These are phyloP conservation scores for Gnaphalium uliginosum DNA, from an alignment of 129 eudicot species.

Conservation along the genomic window DNA sequence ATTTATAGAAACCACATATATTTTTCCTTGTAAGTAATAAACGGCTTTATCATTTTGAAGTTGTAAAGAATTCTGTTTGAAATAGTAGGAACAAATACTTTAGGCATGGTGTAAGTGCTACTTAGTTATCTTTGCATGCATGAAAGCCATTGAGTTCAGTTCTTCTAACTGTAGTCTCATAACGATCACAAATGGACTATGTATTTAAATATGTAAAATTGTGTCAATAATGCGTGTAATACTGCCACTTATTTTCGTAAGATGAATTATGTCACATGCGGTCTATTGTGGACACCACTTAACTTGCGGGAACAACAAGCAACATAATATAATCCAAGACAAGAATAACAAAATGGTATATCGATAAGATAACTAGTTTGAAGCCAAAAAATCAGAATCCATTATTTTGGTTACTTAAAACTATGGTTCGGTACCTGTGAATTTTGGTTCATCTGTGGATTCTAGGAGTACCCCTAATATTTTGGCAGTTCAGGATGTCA, in stretches of 20 bases:
- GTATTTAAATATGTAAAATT: neutral
- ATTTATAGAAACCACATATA: neutral
- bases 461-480: neutral
- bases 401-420: neutral
- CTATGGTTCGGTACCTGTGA: neutral
- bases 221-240: conserved; percentile 16
- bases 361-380: neutral
- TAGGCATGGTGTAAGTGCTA: conserved; percentile 8
- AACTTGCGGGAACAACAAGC: neutral
- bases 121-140: neutral
- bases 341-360: neutral
- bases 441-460: neutral
- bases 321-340: no score
- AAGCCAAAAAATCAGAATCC: neutral
- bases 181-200: conserved; percentile 12
- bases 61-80: conserved; percentile 8
- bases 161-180: neutral
- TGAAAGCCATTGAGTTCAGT: neutral
- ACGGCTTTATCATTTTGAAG: neutral
- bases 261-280: neutral
- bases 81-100: neutral
- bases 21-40: neutral
- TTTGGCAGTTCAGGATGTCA: neutral
- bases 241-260: neutral
- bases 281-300: neutral